A percentile compares a stretch with the other conserved stretches of the same genome.
Conservation (phyloP, 768 basidiomycete genomes). For the Mycena metata region DNA sequence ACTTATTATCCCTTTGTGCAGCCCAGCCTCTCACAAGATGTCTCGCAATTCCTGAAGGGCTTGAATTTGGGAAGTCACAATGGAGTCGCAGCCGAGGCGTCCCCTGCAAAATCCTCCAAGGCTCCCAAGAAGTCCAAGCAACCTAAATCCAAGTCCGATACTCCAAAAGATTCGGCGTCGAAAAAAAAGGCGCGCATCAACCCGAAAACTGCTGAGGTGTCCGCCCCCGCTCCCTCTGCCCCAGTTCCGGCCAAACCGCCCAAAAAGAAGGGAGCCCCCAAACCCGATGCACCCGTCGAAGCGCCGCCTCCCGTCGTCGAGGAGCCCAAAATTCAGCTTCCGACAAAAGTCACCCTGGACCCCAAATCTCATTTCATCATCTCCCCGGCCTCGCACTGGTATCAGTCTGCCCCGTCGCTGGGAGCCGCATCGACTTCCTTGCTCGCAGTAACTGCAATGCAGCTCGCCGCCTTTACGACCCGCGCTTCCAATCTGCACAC, state of each 20-base stretch:
- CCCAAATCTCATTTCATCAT: constrained; percentile 56
- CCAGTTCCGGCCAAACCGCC: constrained; percentile 26
- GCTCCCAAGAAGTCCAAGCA: constrained; percentile 18
- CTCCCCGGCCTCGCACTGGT: constrained; percentile 67
- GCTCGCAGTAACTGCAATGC: constrained; percentile 55
- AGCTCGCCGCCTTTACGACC: constrained; percentile 59
- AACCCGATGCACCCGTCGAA: constrained; percentile 31
- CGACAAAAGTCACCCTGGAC: constrained; percentile 52
- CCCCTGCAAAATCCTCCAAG: constrained; percentile 38
- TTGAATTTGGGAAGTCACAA: constrained; percentile 48
- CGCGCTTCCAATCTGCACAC: constrained; percentile 60
- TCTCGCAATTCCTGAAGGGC: constrained; percentile 60
- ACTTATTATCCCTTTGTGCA: constrained; percentile 36
- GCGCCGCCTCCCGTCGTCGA: constrained; percentile 12
- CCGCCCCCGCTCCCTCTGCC: neutral
- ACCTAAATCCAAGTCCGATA: constrained; percentile 16
- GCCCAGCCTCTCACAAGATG: constrained; percentile 60
- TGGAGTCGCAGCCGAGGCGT: constrained; percentile 14
- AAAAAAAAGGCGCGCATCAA: constrained; percentile 27
- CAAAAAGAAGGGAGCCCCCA: constrained; percentile 39
- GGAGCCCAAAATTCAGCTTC: constrained; percentile 45
- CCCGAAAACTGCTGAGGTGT: constrained; percentile 26
- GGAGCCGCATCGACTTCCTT: constrained; percentile 44
- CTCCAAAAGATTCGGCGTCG: constrained; percentile 32
- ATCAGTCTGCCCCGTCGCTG: constrained; percentile 60